phyloP scores from a whole-genome alignment of 2,329 filamentous ascomycete species.

The Leptographium flavum region DNA sequence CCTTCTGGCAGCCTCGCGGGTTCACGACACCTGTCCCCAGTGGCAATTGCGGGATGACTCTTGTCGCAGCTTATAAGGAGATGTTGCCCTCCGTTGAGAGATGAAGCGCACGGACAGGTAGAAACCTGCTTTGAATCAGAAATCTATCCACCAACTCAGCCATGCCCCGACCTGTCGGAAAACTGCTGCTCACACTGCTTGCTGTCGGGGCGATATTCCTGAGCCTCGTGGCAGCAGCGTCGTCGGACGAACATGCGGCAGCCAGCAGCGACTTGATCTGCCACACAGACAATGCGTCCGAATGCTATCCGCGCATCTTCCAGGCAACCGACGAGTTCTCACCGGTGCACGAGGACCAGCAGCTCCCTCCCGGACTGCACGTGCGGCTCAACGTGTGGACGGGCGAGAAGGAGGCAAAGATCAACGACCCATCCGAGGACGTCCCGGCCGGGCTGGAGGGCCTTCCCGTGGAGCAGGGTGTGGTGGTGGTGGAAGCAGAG shows the following conservation, averaged over 20 bases:
- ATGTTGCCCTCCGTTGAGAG: neutral
- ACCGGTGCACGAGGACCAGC: slow-evolving; percentile 46
- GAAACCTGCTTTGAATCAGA: neutral
- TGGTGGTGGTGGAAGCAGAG: slow-evolving; percentile 32
- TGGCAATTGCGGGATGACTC: too few relatives aligned
- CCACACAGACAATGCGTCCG: slow-evolving; percentile 40
- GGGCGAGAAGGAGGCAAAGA: slow-evolving; percentile 49
- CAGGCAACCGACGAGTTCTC: slow-evolving; percentile 52
- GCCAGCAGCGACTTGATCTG: slow-evolving; percentile 41
- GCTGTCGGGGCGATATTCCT: neutral
- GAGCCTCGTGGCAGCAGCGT: neutral
- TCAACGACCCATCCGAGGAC: slow-evolving; percentile 43
- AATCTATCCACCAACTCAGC: neutral
- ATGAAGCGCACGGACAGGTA: too few relatives aligned
- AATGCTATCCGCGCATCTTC: slow-evolving; percentile 54
- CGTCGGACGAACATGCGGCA: neutral
- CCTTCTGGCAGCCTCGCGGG: neutral
- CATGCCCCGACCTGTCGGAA: neutral
- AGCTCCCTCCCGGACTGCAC: slow-evolving; percentile 50
- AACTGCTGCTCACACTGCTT: slow-evolving; percentile 1
- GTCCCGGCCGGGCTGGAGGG: slow-evolving; percentile 29
- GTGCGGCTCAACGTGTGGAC: slow-evolving; percentile 51
- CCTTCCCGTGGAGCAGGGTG: slow-evolving; percentile 35
- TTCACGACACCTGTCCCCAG: neutral
- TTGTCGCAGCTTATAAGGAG: too few relatives aligned